Evolutionary conservation across 306 rosid species (phyloP), one percentile per base, ranked within the genome.

Genomic region (Acacia acuminata): DNA sequence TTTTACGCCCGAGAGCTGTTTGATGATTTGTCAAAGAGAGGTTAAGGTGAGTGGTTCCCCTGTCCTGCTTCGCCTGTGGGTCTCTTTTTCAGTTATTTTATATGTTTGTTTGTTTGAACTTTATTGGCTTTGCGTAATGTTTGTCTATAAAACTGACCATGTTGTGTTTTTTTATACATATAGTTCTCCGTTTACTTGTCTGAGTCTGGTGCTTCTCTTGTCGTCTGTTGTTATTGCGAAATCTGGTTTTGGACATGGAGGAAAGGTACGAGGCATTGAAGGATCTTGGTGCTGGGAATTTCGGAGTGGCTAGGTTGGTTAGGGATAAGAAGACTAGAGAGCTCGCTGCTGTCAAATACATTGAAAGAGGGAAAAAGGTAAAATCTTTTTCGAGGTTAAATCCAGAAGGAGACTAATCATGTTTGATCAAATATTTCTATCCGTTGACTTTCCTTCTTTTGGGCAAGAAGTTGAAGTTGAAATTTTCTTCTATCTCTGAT

Each of bases 341-440:
- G 61, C 99, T 91, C 77, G 96, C 91, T 85, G 99, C 99, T 0
- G 97, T 96, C 79, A 96, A 96, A 88, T 96, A 94, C 90, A 94
- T 96, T 80, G 99, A 96, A 78, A 91, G 99, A 82, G 99, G 98
- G n/a, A 89, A 92, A 81, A 96, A 90, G 98, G 99, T 96, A 45
- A 40, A 84, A 27, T 19, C 13, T 74, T 27, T 36, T 32, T 22
- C 2, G 32, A 14, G 13, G 34, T 22, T 22, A n/a, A 58, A 22
- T 24, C 65, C 67, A 24, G 36, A 25, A 61, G 25, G 2, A 32
- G 65, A n/a, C 56, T 72, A 65, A 67, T 80, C 75, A 45, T 58
- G 63, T 32, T 34, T 1, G 72, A 36, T 44, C 25, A n/a, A 47
- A 36, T 47, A n/a, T 48, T 14, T 73, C 42, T 83, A 13, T 72